Base-by-base conservation (phyloP, 495 filamentous ascomycete genomes). In the Coniosporium apollinis region DNA sequence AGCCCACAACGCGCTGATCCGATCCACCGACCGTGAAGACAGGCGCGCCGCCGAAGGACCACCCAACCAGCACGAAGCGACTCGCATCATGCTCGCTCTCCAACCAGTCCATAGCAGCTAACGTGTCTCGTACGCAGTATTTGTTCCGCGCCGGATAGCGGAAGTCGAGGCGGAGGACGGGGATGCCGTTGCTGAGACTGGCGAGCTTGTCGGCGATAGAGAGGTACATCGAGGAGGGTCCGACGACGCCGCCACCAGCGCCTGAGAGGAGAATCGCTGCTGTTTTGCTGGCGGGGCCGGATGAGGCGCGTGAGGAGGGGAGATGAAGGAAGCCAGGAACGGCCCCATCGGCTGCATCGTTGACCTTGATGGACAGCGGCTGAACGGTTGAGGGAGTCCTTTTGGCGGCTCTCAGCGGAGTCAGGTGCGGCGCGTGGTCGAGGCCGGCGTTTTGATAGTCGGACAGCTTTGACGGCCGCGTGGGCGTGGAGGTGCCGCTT, bases 211-310 rank as follows among this genome's bases (percentile, higher is more conserved):
- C 52, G 1, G 56, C 58, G 0, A 66, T 45, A 0, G 51, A 55
- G 7, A 62, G 54, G 45, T 64, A 64, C 19, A 49, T 56, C 47
- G 52, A 54, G 21, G 46, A 52, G 3, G 61, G 62, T 5, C 59
- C 61, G 9, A 56, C 51, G 17, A 62, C 53, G 26, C 60, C 60
- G 34, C 60, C 60, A n/a, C 59, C 59, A 7, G 60, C 60, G 26
- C 60, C 60, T 1, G 57, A 60, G 22, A 64, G 43, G 1, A 64
- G 26, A 35, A 63, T 51, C 0, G 61, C 60, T 1, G 60, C 60
- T 6, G 57, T 49, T 15, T 18, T 7, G 9, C 8, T 6, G 22
- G 7, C 6, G 22, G 7, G 22, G 29, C 9, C 9, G 13, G 32
- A 24, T 7, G 38, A 9, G 15, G 33, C 6, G 34, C 9, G 19